phyloP scores from a whole-genome alignment of 495 filamentous ascomycete species.

The Tetracladium marchalianum region DNA sequence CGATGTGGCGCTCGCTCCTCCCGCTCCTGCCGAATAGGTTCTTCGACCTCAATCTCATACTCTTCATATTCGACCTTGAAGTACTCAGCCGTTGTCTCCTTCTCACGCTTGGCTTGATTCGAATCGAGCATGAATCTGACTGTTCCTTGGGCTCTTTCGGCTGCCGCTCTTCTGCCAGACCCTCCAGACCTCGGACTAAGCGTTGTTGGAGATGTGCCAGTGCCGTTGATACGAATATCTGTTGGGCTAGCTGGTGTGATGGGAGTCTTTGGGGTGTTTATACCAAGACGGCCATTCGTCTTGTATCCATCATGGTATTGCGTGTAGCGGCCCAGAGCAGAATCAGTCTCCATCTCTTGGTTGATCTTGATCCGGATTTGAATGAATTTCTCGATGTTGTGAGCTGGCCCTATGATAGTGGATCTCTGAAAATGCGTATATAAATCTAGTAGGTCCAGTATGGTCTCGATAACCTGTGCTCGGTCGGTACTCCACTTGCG shows the following conservation, averaged over 20 bases:
- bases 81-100: constrained; percentile 52
- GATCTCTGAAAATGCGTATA: constrained; percentile 66
- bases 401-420: constrained; percentile 62
- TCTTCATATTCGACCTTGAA: constrained; percentile 74
- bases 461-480: constrained; percentile 69
- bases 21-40: constrained; percentile 26
- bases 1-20: not conserved
- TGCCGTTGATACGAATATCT: constrained; percentile 18
- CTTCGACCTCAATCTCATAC: constrained; percentile 56
- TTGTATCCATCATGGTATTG: constrained; percentile 13
- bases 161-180: constrained; percentile 32
- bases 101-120: constrained; percentile 62
- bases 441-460: constrained; percentile 78
- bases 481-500: constrained; percentile 49
- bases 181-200: constrained; percentile 37
- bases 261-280: constrained; percentile 23
- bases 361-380: constrained; percentile 79
- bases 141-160: constrained; percentile 53
- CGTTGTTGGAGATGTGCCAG: constrained; percentile 18
- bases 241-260: constrained; percentile 23
- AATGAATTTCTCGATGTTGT: constrained; percentile 67
- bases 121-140: constrained; percentile 87
- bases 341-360: constrained; percentile 48
- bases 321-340: constrained; percentile 43
- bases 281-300: constrained; percentile 14